phyloP scores from a whole-genome alignment of 306 rosid species.

The Vicia sativa region DNA sequence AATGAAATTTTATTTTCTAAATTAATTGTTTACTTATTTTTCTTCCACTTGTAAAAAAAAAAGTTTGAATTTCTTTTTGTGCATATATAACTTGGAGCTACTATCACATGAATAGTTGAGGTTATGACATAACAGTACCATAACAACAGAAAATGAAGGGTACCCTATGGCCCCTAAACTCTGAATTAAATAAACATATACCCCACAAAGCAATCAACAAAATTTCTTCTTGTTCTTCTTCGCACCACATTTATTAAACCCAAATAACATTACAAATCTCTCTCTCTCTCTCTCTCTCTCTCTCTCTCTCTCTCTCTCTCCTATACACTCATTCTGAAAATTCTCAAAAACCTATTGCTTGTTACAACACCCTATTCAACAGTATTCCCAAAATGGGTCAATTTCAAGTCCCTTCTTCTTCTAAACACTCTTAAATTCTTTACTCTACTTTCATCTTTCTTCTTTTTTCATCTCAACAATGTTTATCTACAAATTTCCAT shows the following conservation, averaged over 20 bases:
- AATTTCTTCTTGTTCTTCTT: constrained; percentile 16
- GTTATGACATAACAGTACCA: background rate
- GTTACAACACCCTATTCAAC: constrained; percentile 6
- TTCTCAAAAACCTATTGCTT: constrained; percentile 27
- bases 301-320: constrained; percentile 10
- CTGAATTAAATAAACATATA: constrained; percentile 32
- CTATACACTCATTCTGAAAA: constrained; percentile 29
- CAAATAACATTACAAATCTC: constrained; percentile 26
- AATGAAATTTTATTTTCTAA: no score
- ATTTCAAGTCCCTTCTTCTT: constrained; percentile 24
- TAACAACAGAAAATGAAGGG: constrained; percentile 20
- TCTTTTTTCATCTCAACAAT: constrained; percentile 44
- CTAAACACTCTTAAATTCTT: constrained; percentile 24
- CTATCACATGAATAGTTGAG: constrained; percentile 15
- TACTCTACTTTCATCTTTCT: constrained; percentile 17
- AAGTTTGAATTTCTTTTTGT: background rate
- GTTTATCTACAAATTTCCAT: constrained; percentile 44
- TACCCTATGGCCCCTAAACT: constrained; percentile 24
- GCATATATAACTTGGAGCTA: background rate
- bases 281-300: background rate
- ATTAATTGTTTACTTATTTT: no score
- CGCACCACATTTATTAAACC: constrained; percentile 11
- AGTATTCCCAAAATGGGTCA: constrained; percentile 41
- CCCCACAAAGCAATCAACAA: constrained; percentile 38
- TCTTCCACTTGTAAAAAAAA: no score